Base-by-base conservation (phyloP, 148 eudicot genomes). In the Chenopodium berlandieri region DNA sequence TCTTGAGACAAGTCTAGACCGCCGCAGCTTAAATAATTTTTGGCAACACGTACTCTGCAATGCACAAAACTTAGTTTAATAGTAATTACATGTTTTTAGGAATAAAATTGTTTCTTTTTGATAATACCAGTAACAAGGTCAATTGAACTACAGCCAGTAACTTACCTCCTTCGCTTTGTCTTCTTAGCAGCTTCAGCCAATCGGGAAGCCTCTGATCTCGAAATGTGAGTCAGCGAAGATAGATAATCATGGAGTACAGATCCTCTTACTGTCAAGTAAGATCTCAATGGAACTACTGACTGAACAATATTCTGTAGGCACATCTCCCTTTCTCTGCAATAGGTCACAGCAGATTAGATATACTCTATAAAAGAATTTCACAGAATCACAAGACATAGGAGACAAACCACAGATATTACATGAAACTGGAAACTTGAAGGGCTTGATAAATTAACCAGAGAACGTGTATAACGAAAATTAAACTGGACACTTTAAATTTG, bases 171-270 rank as follows among this genome's bases (percentile, higher is more conserved):
- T 77, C 89, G 88, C 68, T 80, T 89, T 23, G 87, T 83, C 40
- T 82, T 88, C 32, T 84, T 87, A 65, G 81, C 54, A 84, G 78
- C 86, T 79, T 88, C 88, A 71, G 94, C 90, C 73, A 91, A 81
- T 66, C 92, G 98, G 47, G 85, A 86, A 80, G 89, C 79, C 88
- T 94, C 99, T 73, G 84, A 89, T 84, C 88, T 90, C 67, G 94
- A 93, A 74, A 95, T 95, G 75, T 86, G 97, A 84, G 95, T 87
- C 87, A 95, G 86, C 31, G 93, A 86, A 75, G 92, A 90, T 73
- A 93, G 89, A 82, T 93, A 93, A 30, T 93, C 94, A 78, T 84
- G 90, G 79, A 86, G 82, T 32, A 90, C 87, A 86, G 75, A 31
- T 19, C 94, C 94, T 86, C 84, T 88, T 69, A 84, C 64, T 46